Conservation (phyloP, 179 eudicot genomes). For the Silene coronaria region DNA sequence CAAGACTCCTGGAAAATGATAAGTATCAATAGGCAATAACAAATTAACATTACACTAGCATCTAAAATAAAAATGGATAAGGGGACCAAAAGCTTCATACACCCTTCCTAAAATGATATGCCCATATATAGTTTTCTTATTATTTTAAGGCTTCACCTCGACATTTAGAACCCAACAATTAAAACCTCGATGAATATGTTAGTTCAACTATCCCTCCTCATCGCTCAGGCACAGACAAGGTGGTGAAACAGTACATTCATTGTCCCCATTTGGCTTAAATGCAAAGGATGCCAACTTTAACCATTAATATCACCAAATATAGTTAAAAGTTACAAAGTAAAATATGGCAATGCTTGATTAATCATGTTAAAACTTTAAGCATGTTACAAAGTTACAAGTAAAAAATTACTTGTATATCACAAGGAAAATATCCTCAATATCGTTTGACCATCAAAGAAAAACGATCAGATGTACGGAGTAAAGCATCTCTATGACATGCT, state of each 20-base stretch:
- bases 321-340: no score
- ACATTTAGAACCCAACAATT: background rate
- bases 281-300: background rate
- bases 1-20: constrained; percentile 6
- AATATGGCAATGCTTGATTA: background rate
- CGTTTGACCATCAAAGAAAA: no score
- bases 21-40: background rate
- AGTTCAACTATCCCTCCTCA: background rate
- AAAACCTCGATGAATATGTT: background rate
- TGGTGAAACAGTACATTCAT: background rate
- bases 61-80: no score
- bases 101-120: no score
- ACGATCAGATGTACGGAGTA: background rate
- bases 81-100: background rate
- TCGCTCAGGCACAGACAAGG: background rate
- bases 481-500: background rate
- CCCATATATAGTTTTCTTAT: no score
- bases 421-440: no score
- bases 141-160: background rate
- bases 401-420: no score
- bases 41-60: no score
- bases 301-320: background rate
- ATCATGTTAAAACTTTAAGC: no score
- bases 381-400: no score
- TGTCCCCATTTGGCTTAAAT: no score